Evolutionary conservation across 768 basidiomycete genomes (phyloP).

Genomic region (Coprinopsis strossmayeri): DNA sequence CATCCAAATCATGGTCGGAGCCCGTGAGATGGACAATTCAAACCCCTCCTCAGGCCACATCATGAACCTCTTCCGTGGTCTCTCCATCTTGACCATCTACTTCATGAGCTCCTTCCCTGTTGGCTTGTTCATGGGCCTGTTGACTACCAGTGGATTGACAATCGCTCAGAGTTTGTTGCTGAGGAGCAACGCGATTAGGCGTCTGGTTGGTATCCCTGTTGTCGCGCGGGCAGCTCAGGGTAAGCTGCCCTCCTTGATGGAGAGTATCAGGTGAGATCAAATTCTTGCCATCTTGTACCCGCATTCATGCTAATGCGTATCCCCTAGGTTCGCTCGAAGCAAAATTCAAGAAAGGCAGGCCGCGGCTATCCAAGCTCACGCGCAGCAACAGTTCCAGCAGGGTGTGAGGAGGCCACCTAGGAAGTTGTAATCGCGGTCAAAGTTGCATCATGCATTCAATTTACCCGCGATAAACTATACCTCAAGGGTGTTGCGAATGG

Average conservation of each 20-base stretch:
- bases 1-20: constrained; percentile 59
- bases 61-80: constrained; percentile 58
- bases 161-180: constrained; percentile 45
- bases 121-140: constrained; percentile 37
- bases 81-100: constrained; percentile 41
- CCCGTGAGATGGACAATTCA: constrained; percentile 51
- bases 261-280: constrained; percentile 6
- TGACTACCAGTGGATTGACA: constrained; percentile 36
- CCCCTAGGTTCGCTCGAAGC: too few relatives aligned
- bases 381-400: too few relatives aligned
- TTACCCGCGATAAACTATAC: too few relatives aligned
- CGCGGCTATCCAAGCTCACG: too few relatives aligned
- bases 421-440: too few relatives aligned
- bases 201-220: constrained; percentile 29
- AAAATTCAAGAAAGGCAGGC: too few relatives aligned
- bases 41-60: constrained; percentile 56
- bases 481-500: too few relatives aligned
- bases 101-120: constrained; percentile 52
- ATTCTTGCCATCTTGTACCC: too few relatives aligned
- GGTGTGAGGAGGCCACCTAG: too few relatives aligned
- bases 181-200: constrained; percentile 35
- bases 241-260: constrained; percentile 24
- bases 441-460: too few relatives aligned
- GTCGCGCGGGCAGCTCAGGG: constrained; percentile 22
- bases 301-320: too few relatives aligned